Evolutionary conservation across 805 yeast species (phyloP).

Genomic region (Candida lessepsii): DNA sequence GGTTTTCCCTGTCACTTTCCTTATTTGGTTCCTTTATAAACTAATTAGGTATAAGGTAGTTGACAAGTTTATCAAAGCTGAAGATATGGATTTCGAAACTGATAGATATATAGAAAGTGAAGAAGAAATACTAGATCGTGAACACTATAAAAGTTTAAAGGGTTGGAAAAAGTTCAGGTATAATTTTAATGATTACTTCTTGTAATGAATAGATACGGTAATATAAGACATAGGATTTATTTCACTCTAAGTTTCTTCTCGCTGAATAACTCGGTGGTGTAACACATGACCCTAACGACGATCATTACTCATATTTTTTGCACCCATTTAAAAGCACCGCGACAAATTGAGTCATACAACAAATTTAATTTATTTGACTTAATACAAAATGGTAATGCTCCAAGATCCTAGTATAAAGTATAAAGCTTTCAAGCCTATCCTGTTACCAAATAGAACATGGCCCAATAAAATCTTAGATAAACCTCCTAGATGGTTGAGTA

Average conservation of each 20-base stretch:
- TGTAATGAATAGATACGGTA: constrained; percentile 15
- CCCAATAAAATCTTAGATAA: constrained; percentile 56
- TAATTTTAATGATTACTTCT: constrained; percentile 26
- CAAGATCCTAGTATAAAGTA: constrained; percentile 66
- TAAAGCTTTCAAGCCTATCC: constrained; percentile 51
- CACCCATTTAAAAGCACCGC: constrained; percentile 4
- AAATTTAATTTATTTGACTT: not conserved
- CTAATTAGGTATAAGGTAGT: constrained; percentile 21
- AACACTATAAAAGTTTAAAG: constrained; percentile 34
- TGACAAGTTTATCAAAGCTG: constrained; percentile 40
- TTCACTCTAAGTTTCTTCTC: not conserved
- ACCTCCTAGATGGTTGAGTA: constrained; percentile 81
- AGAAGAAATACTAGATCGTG: constrained; percentile 45
- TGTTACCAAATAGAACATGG: constrained; percentile 68
- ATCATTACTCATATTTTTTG: too few relatives aligned
- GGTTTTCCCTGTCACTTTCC: constrained; percentile 45
- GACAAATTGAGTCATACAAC: constrained; percentile 1
- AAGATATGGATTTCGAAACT: constrained; percentile 54
- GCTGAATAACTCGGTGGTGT: too few relatives aligned
- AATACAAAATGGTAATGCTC: constrained; percentile 29
- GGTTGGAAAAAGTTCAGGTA: constrained; percentile 46
- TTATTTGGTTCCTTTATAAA: constrained; percentile 47
- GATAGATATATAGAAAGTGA: constrained; percentile 50
- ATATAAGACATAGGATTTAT: too few relatives aligned
- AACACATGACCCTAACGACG: too few relatives aligned